phyloP scores from a whole-genome alignment of 306 rosid genomes.

The Quercus ilex region DNA sequence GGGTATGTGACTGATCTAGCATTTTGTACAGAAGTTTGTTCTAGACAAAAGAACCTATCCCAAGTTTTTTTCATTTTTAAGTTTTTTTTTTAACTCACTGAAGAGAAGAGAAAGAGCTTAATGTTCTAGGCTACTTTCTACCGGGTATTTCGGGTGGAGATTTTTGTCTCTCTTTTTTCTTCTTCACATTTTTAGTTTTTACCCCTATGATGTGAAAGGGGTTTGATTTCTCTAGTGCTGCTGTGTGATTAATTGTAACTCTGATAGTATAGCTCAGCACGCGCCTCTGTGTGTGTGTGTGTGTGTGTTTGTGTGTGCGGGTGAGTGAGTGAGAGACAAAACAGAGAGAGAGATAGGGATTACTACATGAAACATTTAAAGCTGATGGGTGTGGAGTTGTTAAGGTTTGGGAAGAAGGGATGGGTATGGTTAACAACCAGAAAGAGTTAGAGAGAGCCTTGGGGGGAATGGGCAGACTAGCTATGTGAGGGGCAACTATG shows the following conservation, averaged over 20 bases:
- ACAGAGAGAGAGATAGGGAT: slow-evolving; percentile 21
- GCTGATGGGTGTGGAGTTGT: slow-evolving; percentile 58
- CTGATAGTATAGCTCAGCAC: slow-evolving; percentile 24
- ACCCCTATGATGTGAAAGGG: slow-evolving; percentile 44
- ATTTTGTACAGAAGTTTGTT: slow-evolving; percentile 57
- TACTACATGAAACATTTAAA: slow-evolving; percentile 45
- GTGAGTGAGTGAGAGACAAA: too few species aligned
- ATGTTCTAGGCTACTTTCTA: slow-evolving; percentile 30
- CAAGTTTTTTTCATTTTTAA: slow-evolving; percentile 25
- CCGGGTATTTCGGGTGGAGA: slow-evolving; percentile 24
- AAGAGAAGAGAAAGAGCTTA: slow-evolving; percentile 14
- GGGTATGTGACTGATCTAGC: slow-evolving; percentile 57
- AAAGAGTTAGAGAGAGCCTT: slow-evolving; percentile 37
- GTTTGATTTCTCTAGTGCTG: slow-evolving; percentile 34
- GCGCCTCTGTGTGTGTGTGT: slow-evolving; percentile 17
- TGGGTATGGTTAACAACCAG: slow-evolving; percentile 67
- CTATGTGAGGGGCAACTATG: too few species aligned
- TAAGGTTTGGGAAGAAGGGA: slow-evolving; percentile 52
- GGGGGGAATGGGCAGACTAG: too few species aligned
- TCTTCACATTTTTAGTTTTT: slow-evolving; percentile 46
- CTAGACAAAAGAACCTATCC: slow-evolving; percentile 27
- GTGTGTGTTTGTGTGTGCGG: slow-evolving; percentile 8
- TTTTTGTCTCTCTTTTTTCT: slow-evolving; percentile 29
- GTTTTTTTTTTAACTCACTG: slow-evolving; percentile 38
- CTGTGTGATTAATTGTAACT: slow-evolving; percentile 44